Evolutionary conservation across 2,329 filamentous ascomycete genomes (phyloP).

Genomic region (Tolypocladium nubicola): DNA sequence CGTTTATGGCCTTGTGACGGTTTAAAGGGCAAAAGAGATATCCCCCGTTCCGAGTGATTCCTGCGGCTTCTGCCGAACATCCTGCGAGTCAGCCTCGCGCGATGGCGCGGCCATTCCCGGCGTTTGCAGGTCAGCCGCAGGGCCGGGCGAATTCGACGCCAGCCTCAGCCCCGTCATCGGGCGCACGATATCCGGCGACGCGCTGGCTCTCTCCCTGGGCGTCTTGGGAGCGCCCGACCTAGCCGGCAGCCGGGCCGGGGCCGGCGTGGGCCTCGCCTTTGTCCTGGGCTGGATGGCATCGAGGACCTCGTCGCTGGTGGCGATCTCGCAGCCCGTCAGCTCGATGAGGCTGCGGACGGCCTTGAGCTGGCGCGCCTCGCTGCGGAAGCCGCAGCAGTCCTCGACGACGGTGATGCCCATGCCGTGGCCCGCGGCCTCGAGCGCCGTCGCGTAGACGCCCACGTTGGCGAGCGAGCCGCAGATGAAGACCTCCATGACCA

Average conservation of each 20-base stretch:
- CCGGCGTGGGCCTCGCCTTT: neutral
- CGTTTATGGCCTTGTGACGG: too few relatives aligned
- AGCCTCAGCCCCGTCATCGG: conserved; percentile 21
- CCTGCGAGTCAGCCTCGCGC: conserved; percentile 6
- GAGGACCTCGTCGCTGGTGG: conserved; percentile 50
- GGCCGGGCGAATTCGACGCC: conserved; percentile 1
- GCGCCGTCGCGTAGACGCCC: conserved; percentile 80
- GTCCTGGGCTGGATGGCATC: conserved; percentile 12
- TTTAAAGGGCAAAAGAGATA: too few relatives aligned
- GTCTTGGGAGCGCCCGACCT: neutral
- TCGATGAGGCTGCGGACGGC: conserved; percentile 63
- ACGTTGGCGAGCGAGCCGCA: conserved; percentile 81
- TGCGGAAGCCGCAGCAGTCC: conserved; percentile 79
- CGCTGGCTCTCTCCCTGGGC: conserved; percentile 2
- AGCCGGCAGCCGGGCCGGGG: neutral
- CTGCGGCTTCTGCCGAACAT: conserved; percentile 5
- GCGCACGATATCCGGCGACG: conserved; percentile 17
- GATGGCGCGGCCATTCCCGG: neutral
- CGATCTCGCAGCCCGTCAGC: conserved; percentile 61
- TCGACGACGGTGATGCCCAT: conserved; percentile 78
- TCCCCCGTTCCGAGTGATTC: conserved; percentile 8
- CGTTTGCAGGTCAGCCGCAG: neutral
- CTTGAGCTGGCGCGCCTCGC: conserved; percentile 54
- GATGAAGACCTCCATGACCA: conserved; percentile 82
- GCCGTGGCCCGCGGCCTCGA: conserved; percentile 82